These are phyloP conservation scores for Allium sativum DNA, from an alignment of 106 monocot species.

Conservation along the genomic window DNA sequence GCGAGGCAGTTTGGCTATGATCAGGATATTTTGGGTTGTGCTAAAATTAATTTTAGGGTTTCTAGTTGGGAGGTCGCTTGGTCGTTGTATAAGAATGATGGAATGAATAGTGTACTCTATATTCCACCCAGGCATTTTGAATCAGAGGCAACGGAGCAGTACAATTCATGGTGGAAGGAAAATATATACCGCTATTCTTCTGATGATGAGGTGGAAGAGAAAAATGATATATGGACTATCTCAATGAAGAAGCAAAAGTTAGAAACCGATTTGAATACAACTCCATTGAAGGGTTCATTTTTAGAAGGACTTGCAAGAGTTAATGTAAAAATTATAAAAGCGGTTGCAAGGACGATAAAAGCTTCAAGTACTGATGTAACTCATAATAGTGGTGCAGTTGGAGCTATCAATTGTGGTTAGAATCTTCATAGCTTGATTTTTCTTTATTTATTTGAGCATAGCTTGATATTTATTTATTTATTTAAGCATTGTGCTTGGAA, in stretches of 20 bases:
- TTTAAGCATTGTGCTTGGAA: too few species aligned
- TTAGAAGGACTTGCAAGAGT: not conserved
- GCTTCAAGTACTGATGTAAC: not conserved
- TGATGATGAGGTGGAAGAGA: not conserved
- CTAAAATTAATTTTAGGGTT: slow-evolving; percentile 20
- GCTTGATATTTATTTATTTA: too few species aligned
- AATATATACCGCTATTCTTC: not conserved
- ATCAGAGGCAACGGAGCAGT: slow-evolving; percentile 26
- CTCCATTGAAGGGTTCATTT: not conserved
- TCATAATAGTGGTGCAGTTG: too few species aligned
- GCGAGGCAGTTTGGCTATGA: slow-evolving; percentile 69
- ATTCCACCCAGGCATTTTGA: slow-evolving; percentile 34
- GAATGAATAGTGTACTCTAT: slow-evolving; percentile 24
- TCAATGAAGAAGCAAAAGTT: not conserved
- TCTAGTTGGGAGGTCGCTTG: slow-evolving; percentile 30
- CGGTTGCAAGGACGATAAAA: not conserved
- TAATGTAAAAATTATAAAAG: not conserved
- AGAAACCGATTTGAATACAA: not conserved
- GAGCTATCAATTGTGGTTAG: too few species aligned
- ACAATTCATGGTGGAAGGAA: slow-evolving; percentile 20
- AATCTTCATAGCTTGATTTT: too few species aligned
- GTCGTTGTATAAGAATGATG: slow-evolving; percentile 23
- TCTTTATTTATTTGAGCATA: too few species aligned
- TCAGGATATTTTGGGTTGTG: slow-evolving; percentile 40
- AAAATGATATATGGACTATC: not conserved